Evolutionary conservation across 495 filamentous ascomycete genomes (phyloP), one percentile per base, ranked within the genome.

Genomic region (Penicillium fimorum): DNA sequence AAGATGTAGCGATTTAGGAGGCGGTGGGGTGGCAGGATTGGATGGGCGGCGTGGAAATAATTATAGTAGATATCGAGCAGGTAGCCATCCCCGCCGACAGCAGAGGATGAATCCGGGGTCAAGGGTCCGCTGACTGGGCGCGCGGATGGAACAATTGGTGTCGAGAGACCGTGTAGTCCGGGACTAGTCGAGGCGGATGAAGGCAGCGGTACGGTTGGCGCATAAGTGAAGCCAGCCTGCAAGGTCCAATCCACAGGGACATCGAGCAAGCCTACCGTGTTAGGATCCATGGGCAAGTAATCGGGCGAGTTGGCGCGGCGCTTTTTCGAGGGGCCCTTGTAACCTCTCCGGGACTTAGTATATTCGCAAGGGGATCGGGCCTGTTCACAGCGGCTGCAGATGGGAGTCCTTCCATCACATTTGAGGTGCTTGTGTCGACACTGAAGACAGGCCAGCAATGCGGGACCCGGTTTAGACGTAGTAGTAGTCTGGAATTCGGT

Each of bases 341-440:
- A 79, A 11, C 76, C 76, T 46, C 76, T 69, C 30, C 76, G 76
- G n/a, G 74, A 77, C 18, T 76, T 75, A 4, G 75, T 76, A 48
- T 77, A 79, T 55, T 73, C 67, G 58, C 76, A 79, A 12, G 71
- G 62, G 18, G 69, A 47, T 15, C 70, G 67, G 1, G 63, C 63
- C 32, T 66, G 53, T 8, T 54, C 55, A 48, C 76, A 79, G 27
- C 76, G 76, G n/a, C 71, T 64, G 61, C 76, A 79, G 44, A 71
- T 41, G 17, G 76, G 76, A 4, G 68, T 75, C 22, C 61, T 60
- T 5, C 74, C 73, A 64, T 79, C 76, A 45, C 76, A 79, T 61
- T 77, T 79, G 53, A 87, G 82, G 60, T 87, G 85, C 56, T 84
- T 79, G 55, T 78, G 74, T 47, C 84, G 83, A 60, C 84, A 85